phyloP scores from a whole-genome alignment of 176 grass and related monocot species.

The Elymus sibiricus region DNA sequence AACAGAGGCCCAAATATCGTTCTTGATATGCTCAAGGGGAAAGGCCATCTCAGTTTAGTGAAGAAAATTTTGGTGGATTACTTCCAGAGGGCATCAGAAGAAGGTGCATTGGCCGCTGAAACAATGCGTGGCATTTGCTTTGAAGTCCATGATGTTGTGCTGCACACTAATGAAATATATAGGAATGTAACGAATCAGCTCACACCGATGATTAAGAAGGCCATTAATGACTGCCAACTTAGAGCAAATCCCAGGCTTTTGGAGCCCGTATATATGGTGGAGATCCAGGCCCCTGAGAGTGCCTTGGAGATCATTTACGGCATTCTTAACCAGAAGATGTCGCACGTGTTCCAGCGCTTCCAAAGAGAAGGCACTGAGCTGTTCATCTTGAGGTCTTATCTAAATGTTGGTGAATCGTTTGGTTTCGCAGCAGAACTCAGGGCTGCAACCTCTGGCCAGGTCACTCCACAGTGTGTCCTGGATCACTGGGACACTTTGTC shows the following conservation, averaged over 20 bases:
- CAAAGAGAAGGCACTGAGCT: slow-evolving; percentile 50
- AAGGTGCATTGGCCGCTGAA: slow-evolving; percentile 67
- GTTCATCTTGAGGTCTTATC: slow-evolving; percentile 66
- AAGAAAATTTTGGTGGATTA: slow-evolving; percentile 60
- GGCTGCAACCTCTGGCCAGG: slow-evolving; percentile 54
- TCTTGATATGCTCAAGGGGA: slow-evolving; percentile 79
- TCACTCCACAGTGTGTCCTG: slow-evolving; percentile 50
- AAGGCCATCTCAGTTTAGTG: slow-evolving; percentile 53
- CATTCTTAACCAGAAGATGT: slow-evolving; percentile 58
- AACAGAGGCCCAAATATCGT: slow-evolving; percentile 69
- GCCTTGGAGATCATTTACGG: slow-evolving; percentile 56
- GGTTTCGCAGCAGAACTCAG: slow-evolving; percentile 31
- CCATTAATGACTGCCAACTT: slow-evolving; percentile 57
- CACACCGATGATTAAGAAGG: slow-evolving; percentile 55
- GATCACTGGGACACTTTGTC: slow-evolving; percentile 65
- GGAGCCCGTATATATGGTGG: slow-evolving; percentile 70
- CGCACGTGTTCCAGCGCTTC: slow-evolving; percentile 45
- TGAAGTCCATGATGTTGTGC: slow-evolving; percentile 67
- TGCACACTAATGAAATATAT: slow-evolving; percentile 63
- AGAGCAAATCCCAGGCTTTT: slow-evolving; percentile 67
- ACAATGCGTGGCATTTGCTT: slow-evolving; percentile 77
- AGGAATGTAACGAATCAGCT: slow-evolving; percentile 50
- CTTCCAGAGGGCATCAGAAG: slow-evolving; percentile 67
- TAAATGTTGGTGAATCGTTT: slow-evolving; percentile 43
- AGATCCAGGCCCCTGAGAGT: slow-evolving; percentile 68